A percentile compares a stretch with the other conserved stretches of the same genome.
Evolutionary conservation across 2,329 filamentous ascomycete species (phyloP).

Genomic region (Microdochium paspali): DNA sequence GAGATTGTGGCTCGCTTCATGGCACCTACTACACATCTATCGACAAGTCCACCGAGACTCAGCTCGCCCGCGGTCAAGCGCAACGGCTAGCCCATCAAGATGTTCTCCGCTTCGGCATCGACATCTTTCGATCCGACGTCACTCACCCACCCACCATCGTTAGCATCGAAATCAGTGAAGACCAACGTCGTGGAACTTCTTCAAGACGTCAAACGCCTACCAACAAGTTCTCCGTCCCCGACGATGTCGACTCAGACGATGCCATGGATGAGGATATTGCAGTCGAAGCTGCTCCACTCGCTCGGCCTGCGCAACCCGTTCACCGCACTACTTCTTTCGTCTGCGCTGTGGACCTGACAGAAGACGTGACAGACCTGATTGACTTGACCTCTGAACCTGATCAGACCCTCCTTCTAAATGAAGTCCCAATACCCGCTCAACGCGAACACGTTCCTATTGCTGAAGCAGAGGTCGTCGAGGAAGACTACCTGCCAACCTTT

Average conservation of each 20-base stretch:
- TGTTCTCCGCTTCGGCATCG: constrained; percentile 25
- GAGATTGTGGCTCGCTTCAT: constrained; percentile 40
- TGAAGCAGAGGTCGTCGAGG: background rate
- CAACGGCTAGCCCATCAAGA: constrained; percentile 23
- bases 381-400: background rate
- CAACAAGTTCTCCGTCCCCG: constrained; percentile 29
- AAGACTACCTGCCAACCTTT: background rate
- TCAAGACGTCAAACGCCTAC: constrained; percentile 11
- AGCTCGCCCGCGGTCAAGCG: constrained; percentile 9
- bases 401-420: background rate
- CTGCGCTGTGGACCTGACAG: too few species aligned
- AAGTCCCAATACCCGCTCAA: background rate
- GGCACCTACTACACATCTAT: constrained; percentile 31
- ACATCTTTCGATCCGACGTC: constrained; percentile 24
- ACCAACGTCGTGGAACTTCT: constrained; percentile 6
- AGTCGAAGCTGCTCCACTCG: constrained; percentile 4
- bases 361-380: too few species aligned
- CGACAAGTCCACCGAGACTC: constrained; percentile 9
- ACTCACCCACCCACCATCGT: constrained; percentile 29
- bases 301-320: too few species aligned
- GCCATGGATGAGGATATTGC: constrained; percentile 9
- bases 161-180: constrained; percentile 20
- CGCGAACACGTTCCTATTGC: background rate
- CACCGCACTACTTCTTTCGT: too few species aligned
- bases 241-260: constrained; percentile 24